Evolutionary conservation across 2,329 filamentous ascomycete species (phyloP), one percentile per base, ranked within the genome.

Genomic region (Hysterium pulicare): DNA sequence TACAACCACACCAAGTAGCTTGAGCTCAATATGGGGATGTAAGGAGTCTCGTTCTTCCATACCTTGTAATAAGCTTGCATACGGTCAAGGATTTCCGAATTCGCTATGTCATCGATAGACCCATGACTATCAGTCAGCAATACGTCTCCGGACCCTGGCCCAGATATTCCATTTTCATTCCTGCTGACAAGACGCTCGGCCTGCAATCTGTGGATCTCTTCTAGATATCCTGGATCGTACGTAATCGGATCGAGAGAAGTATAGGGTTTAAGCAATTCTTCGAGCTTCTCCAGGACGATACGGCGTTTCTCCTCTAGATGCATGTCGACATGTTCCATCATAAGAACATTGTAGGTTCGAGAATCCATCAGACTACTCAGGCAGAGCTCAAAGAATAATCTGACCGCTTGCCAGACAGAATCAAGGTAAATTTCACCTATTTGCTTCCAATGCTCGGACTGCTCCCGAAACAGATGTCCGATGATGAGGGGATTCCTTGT

Each of bases 181-280:
- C 24, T 7, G 7, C 13, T 28, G 24, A 7, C 24, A 28, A 8
- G 13, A 8, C 24, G 24, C 13, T 28, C 24, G 24, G 8, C 13
- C 13, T 13, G 24, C 24, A 28, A 28, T 28, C 24, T 7, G 8
- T 28, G 8, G 13, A 28, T 13, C 13, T 28, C 24, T 7, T 7
- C 24, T 8, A 54, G 53, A 42, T 58, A 62, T n/a, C 50, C 47
- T 20, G 57, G 60, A 37, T 65, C 58, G 44, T 62, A 63, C 2
- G 57, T 66, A 21, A 57, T 58, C 3, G 38, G 38, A 7, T 41
- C n/a, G 16, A 16, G 17, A n/a, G 11, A 5, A 10, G 19, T 23
- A 19, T 41, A 35, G 23, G 38, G 38, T 10, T 17, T 23, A 2
- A 41, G n/a, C 2, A 41, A 11, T 23, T 41, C 38, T 17, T 24